A percentile compares a stretch with the other conserved stretches of the same genome.
phyloP scores from a whole-genome alignment of 768 basidiomycete species.

The Russula olivacea region DNA sequence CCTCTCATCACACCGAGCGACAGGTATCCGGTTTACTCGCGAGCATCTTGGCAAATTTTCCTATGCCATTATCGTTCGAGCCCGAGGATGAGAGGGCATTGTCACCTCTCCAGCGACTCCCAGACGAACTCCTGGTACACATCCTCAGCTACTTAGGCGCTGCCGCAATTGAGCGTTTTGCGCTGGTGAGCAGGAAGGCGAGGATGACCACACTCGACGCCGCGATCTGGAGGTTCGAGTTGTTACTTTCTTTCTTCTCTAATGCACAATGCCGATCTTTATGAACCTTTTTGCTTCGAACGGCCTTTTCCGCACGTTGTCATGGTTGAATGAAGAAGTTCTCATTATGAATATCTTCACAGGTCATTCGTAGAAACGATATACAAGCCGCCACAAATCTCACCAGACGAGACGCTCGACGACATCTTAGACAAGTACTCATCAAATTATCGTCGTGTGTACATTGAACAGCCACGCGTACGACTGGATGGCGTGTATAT shows the following conservation, averaged over 20 bases:
- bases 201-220: conserved; percentile 65
- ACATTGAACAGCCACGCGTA: conserved; percentile 78
- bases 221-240: conserved; percentile 66
- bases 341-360: conserved; percentile 16
- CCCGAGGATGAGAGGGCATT: conserved; percentile 62
- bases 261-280: conserved; percentile 1
- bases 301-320: neutral
- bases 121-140: conserved; percentile 68
- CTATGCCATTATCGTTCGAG: conserved; percentile 48
- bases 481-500: conserved; percentile 89
- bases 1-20: conserved; percentile 20
- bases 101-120: conserved; percentile 52
- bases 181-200: conserved; percentile 62
- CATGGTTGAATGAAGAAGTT: neutral
- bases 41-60: conserved; percentile 45
- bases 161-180: conserved; percentile 72
- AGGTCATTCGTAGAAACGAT: conserved; percentile 60
- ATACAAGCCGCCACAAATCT: conserved; percentile 74
- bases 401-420: conserved; percentile 44
- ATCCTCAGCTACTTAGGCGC: conserved; percentile 65
- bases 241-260: neutral
- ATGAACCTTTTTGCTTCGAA: neutral
- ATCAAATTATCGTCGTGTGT: conserved; percentile 65
- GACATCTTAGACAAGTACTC: conserved; percentile 45
- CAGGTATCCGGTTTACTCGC: conserved; percentile 41